These are phyloP conservation scores for Thermochaetoides dissita DNA, from an alignment of 2,329 filamentous ascomycete species.

Conservation along the genomic window DNA sequence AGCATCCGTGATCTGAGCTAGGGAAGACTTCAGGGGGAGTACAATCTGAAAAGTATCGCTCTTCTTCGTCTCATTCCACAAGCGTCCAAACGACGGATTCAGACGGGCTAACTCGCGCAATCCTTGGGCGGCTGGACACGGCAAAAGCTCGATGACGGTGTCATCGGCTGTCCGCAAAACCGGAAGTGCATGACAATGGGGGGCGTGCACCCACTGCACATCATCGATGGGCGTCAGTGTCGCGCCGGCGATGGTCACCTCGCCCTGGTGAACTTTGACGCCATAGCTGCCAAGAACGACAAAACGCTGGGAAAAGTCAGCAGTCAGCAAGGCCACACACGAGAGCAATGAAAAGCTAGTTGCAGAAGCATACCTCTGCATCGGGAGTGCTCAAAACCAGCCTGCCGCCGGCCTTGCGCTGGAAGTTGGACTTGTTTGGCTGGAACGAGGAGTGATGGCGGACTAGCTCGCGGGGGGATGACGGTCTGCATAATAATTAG, in stretches of 20 bases:
- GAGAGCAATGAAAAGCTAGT: no score
- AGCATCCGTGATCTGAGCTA: no score
- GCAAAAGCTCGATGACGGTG: slow-evolving; percentile 39
- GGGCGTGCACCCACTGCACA: slow-evolving; percentile 47
- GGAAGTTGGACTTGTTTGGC: slow-evolving; percentile 30
- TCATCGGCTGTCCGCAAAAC: slow-evolving; percentile 43
- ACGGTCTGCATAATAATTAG: no score
- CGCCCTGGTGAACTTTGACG: slow-evolving; percentile 45
- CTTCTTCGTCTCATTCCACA: slow-evolving; percentile 45
- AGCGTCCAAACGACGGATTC: slow-evolving; percentile 50
- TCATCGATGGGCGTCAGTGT: slow-evolving; percentile 35
- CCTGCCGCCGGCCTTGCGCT: slow-evolving; percentile 24
- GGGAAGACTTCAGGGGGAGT: slow-evolving; percentile 10
- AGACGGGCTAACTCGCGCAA: slow-evolving; percentile 42
- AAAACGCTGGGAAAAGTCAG: slow-evolving; percentile 32
- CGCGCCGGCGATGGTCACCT: slow-evolving; percentile 52
- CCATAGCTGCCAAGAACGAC: slow-evolving; percentile 56
- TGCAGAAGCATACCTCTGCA: slow-evolving; percentile 29
- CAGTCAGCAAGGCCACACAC: no score
- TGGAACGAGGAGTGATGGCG: slow-evolving; percentile 32
- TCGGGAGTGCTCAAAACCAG: slow-evolving; percentile 30
- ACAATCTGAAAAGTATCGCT: slow-evolving; percentile 37
- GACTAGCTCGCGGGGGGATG: slow-evolving; percentile 1
- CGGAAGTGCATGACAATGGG: slow-evolving; percentile 56
- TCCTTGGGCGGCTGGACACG: slow-evolving; percentile 34